Conservation (phyloP, 495 filamentous ascomycete genomes). For the Neurospora tetraspora region DNA sequence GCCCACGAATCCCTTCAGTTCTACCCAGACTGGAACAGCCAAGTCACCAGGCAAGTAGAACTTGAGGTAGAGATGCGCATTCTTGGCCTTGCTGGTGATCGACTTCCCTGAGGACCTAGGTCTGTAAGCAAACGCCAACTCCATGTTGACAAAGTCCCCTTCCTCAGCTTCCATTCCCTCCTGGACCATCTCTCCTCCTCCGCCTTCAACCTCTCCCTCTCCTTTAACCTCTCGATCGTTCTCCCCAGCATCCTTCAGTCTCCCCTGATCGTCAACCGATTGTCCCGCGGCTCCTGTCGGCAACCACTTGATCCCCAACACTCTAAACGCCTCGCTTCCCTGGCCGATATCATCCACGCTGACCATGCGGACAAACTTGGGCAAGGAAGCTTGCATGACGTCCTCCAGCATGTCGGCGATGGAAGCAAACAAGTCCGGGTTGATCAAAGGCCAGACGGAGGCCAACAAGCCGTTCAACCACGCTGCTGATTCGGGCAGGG, state of each 20-base stretch:
- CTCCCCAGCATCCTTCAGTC: conserved; percentile 23
- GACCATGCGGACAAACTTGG: conserved; percentile 55
- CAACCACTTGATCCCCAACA: conserved; percentile 56
- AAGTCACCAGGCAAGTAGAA: conserved; percentile 55
- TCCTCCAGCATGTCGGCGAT: conserved; percentile 58
- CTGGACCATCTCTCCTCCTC: conserved; percentile 28
- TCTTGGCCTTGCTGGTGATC: conserved; percentile 50
- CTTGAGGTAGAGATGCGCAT: conserved; percentile 57
- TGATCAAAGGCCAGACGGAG: conserved; percentile 59
- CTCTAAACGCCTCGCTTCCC: conserved; percentile 53
- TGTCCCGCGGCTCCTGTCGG: conserved; percentile 53
- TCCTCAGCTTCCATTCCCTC: conserved; percentile 66
- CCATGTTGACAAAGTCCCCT: conserved; percentile 62
- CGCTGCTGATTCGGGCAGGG: conserved; percentile 48
- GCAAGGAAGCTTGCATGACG: conserved; percentile 60
- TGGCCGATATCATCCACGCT: conserved; percentile 61
- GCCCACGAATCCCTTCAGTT: conserved; percentile 55
- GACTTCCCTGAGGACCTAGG: conserved; percentile 45
- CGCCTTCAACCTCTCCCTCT: conserved; percentile 23
- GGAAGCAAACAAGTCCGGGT: conserved; percentile 57
- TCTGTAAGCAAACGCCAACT: conserved; percentile 60
- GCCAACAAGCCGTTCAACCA: conserved; percentile 58
- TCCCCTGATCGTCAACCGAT: conserved; percentile 46
- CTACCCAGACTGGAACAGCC: conserved; percentile 60
- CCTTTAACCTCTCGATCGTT: conserved; percentile 44